Conservation (phyloP, 2,329 filamentous ascomycete species). For the Fusarium odoratissimum region DNA sequence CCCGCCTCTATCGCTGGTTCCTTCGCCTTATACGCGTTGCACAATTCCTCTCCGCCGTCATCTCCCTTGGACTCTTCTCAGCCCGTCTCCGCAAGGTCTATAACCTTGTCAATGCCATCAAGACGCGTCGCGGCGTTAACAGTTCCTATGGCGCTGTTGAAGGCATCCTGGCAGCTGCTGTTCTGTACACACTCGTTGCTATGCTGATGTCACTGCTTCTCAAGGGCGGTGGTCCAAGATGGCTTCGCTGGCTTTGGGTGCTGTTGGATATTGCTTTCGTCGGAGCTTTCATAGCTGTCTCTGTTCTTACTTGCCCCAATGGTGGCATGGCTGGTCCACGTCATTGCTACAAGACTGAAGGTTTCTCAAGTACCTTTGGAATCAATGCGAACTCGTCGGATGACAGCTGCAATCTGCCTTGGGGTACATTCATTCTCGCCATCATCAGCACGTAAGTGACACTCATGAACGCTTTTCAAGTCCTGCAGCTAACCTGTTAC, state of each 20-base stretch:
- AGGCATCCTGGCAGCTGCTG: conserved; percentile 34
- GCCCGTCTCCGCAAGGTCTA: conserved; percentile 18
- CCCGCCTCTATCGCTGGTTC: conserved; percentile 30
- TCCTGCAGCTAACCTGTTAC: too few relatives aligned
- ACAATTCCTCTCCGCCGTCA: conserved; percentile 25
- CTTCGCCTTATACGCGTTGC: conserved; percentile 25
- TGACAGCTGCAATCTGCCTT: conserved; percentile 17
- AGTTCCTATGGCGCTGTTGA: conserved; percentile 24
- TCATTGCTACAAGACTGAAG: conserved; percentile 2
- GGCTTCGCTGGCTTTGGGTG: conserved; percentile 29
- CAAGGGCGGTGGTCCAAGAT: conserved; percentile 18
- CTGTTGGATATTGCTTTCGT: conserved; percentile 17
- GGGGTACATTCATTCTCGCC: conserved; percentile 27
- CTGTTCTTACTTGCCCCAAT: conserved; percentile 19
- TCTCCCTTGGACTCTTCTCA: conserved; percentile 33
- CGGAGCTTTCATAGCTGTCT: conserved; percentile 12
- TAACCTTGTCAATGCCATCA: conserved; percentile 16
- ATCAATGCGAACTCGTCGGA: background rate
- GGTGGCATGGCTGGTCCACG: conserved; percentile 8
- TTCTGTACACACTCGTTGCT: conserved; percentile 25
- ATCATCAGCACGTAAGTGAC: conserved; percentile 29
- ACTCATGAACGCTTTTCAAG: too few relatives aligned
- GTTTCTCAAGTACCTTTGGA: background rate
- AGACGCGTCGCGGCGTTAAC: conserved; percentile 24
- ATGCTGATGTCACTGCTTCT: conserved; percentile 13